These are phyloP conservation scores for Neonectria magnoliae DNA, from an alignment of 2,329 filamentous ascomycete species.

Conservation along the genomic window DNA sequence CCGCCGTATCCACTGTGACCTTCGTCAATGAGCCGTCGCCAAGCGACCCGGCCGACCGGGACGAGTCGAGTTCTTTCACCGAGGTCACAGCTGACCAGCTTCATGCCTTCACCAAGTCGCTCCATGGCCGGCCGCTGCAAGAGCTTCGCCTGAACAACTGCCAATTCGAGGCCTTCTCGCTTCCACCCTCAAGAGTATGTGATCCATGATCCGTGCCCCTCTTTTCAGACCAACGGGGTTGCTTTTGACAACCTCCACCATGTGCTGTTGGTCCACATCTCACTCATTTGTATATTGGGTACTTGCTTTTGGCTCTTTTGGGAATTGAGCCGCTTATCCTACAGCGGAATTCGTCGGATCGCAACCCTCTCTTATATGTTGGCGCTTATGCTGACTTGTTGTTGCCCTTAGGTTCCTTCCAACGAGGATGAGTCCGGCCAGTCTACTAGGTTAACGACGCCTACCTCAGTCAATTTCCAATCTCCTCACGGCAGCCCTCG, in stretches of 20 bases:
- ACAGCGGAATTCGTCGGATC: neutral
- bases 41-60: slow-evolving; percentile 33
- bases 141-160: slow-evolving; percentile 86
- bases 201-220: slow-evolving; percentile 16
- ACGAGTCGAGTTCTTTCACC: slow-evolving; percentile 46
- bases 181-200: slow-evolving; percentile 85
- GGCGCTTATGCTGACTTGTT: slow-evolving; percentile 42
- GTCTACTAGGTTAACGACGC: slow-evolving; percentile 71
- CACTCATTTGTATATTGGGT: neutral
- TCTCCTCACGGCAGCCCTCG: slow-evolving; percentile 76
- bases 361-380: neutral
- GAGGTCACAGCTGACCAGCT: slow-evolving; percentile 70
- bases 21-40: slow-evolving; percentile 37
- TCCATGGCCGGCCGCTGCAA: slow-evolving; percentile 81
- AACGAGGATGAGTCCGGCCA: slow-evolving; percentile 68
- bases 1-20: slow-evolving; percentile 54
- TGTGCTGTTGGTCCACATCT: neutral
- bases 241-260: slow-evolving; percentile 9
- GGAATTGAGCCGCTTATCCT: slow-evolving; percentile 4
- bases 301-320: neutral
- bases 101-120: slow-evolving; percentile 74
- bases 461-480: slow-evolving; percentile 69
- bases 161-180: slow-evolving; percentile 88
- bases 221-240: slow-evolving; percentile 19
- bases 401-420: slow-evolving; percentile 63